Evolutionary conservation across 2,329 filamentous ascomycete species (phyloP).

Genomic region (Blastomyces emzantsi): DNA sequence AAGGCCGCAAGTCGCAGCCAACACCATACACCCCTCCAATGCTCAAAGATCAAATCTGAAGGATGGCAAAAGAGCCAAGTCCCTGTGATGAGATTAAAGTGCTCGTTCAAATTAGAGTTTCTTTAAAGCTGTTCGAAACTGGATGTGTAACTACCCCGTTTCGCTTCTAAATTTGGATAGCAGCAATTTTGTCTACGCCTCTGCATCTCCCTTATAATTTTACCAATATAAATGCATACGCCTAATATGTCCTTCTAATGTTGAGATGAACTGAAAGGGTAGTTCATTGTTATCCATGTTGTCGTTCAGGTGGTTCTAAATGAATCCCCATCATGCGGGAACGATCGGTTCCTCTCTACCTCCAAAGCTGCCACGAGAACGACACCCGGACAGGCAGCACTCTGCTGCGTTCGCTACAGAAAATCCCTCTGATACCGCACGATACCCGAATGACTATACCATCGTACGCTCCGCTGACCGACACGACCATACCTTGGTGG

Average conservation of each 20-base stretch:
- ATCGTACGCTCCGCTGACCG: not conserved
- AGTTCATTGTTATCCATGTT: not conserved
- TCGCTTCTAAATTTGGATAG: not conserved
- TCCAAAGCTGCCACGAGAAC: not conserved
- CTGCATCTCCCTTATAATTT: not conserved
- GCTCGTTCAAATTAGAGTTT: not conserved
- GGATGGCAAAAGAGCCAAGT: not conserved
- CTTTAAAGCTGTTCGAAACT: not conserved
- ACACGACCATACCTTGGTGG: constrained; percentile 17
- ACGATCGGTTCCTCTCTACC: not conserved
- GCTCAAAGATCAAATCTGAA: not conserved
- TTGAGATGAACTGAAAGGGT: not conserved
- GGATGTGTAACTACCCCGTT: not conserved
- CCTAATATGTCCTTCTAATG: constrained; percentile 2
- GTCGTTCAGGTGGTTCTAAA: not conserved
- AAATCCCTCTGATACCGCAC: not conserved
- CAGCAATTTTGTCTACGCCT: not conserved
- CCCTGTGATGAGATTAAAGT: not conserved
- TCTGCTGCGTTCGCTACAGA: not conserved
- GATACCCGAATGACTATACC: not conserved
- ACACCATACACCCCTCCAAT: not conserved
- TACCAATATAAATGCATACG: not conserved
- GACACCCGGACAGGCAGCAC: not conserved
- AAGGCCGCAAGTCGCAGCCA: not conserved
- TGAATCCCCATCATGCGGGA: not conserved